Percentiles rank a stretch among this genome's conserved stretches.
These are phyloP conservation scores for Telopea speciosissima DNA, from an alignment of 177 flowering plant species.

Conservation along the genomic window DNA sequence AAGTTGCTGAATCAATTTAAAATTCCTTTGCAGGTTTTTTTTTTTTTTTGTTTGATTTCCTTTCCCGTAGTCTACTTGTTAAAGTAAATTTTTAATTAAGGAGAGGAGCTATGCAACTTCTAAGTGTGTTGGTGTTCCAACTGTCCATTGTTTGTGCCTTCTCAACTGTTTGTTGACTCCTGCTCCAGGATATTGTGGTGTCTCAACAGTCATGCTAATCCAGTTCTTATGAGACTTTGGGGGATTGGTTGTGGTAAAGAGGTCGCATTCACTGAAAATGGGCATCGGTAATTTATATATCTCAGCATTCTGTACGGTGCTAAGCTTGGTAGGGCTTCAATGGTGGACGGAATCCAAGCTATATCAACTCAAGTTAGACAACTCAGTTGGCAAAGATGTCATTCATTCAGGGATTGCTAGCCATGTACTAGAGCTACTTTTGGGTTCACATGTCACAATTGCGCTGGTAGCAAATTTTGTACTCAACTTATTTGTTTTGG, in stretches of 20 bases:
- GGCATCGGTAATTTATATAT: slow-evolving; percentile 54
- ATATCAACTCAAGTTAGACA: slow-evolving; percentile 44
- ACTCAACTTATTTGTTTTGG: slow-evolving; percentile 49
- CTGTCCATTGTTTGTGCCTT: not conserved
- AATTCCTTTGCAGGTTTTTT: slow-evolving; percentile 10
- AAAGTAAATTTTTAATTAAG: not conserved
- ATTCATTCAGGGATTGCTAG: slow-evolving; percentile 36
- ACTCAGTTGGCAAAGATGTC: slow-evolving; percentile 32
- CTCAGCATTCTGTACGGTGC: slow-evolving; percentile 45
- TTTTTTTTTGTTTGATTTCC: not conserved
- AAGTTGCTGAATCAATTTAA: not conserved
- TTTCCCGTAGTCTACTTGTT: not conserved
- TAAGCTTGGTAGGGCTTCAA: slow-evolving; percentile 67
- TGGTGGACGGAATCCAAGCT: slow-evolving; percentile 53
- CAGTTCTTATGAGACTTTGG: slow-evolving; percentile 34
- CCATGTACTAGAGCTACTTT: slow-evolving; percentile 45
- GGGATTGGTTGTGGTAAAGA: slow-evolving; percentile 18
- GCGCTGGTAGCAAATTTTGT: slow-evolving; percentile 54
- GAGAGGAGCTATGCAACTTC: not conserved
- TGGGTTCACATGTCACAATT: slow-evolving; percentile 55
- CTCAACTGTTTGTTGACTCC: not conserved
- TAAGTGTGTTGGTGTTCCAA: not conserved
- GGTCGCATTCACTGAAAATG: slow-evolving; percentile 36
- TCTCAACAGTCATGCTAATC: slow-evolving; percentile 19
- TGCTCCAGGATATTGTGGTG: slow-evolving; percentile 2